A percentile compares a stretch with the other conserved stretches of the same genome.
Conservation (phyloP, 306 rosid genomes). For the Rosa rugosa region DNA sequence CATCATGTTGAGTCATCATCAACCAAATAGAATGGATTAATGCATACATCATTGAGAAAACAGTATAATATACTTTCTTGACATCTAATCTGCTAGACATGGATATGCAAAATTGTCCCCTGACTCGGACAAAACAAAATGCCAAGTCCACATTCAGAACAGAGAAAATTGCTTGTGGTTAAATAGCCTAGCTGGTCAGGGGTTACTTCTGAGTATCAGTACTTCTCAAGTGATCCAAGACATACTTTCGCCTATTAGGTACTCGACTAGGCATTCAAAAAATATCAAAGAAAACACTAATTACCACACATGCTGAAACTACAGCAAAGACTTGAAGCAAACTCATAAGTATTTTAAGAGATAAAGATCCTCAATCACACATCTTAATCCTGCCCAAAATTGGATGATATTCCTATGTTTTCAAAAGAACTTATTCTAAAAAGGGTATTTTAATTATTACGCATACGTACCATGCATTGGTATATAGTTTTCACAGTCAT, state of each 20-base stretch:
- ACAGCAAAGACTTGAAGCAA: background rate
- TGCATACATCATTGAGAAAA: background rate
- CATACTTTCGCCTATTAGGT: constrained; percentile 63
- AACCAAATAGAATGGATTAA: background rate
- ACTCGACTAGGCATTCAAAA: constrained; percentile 67
- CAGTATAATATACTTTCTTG: constrained; percentile 9
- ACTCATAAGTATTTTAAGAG: background rate
- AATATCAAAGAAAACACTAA: background rate
- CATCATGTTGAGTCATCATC: background rate
- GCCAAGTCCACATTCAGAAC: background rate
- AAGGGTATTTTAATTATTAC: background rate
- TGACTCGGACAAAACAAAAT: background rate
- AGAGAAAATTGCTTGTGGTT: background rate
- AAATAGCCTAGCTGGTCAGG: constrained; percentile 1
- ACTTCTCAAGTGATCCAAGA: constrained; percentile 60
- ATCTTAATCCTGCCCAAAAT: background rate
- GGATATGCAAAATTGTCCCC: background rate
- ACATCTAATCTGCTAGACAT: background rate
- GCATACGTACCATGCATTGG: constrained; percentile 69
- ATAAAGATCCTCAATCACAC: background rate
- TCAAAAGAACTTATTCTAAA: background rate
- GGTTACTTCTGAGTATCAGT: constrained; percentile 26
- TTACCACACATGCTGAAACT: background rate
- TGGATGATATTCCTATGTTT: background rate
- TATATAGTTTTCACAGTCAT: constrained; percentile 61